Base-by-base conservation (phyloP, 1,284 basidiomycete genomes). In the Stereum hirsutum region DNA sequence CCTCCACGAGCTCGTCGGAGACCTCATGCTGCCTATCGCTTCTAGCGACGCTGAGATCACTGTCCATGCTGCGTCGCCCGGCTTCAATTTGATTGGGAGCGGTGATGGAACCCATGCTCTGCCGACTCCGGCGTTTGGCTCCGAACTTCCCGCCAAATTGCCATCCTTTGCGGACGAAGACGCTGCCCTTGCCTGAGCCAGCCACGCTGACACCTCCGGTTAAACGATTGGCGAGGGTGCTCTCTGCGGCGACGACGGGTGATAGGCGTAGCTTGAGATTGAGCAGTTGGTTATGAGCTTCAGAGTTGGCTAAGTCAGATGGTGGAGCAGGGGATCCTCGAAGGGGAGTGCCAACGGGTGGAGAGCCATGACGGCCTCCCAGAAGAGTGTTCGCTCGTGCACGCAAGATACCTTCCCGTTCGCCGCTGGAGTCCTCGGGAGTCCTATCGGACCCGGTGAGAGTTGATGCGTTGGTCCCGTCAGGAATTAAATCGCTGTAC, bases 91-190 rank as follows among this genome's bases (percentile, higher is more conserved):
- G 44, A 42, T 6, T 34, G 38, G 12, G 27, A 30, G 30, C 49
- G 48, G 7, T 59, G 56, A 1, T 52, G 26, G 12, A 54, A 54
- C 39, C 39, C 44, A 21, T 57, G 57, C 31, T 46, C 46, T 5
- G 51, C 52, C 20, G 49, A 42, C 54, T 57, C 34, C 40, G 50
- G 4, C 52, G 48, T 19, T 54, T 42, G 39, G 48, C 54, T 48
- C 78, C 72, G 39, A 79, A 63, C 2, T 34, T 42, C 30, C 15
- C 12, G 14, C 23, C 33, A 2, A 76, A 68, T 55, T 88, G 84
- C 84, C 84, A 88, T 8, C 85, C 84, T 34, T 70, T 76, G 20
- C 84, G 78, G n/a, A 88, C 84, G 54, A 74, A 84, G 28, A 88
- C 74, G 41, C 74, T 74, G 43, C 81, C 81, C 54, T 75, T 82